These are phyloP conservation scores for Diaporthe humulicola DNA, from an alignment of 2,329 filamentous ascomycete species.

Conservation along the genomic window DNA sequence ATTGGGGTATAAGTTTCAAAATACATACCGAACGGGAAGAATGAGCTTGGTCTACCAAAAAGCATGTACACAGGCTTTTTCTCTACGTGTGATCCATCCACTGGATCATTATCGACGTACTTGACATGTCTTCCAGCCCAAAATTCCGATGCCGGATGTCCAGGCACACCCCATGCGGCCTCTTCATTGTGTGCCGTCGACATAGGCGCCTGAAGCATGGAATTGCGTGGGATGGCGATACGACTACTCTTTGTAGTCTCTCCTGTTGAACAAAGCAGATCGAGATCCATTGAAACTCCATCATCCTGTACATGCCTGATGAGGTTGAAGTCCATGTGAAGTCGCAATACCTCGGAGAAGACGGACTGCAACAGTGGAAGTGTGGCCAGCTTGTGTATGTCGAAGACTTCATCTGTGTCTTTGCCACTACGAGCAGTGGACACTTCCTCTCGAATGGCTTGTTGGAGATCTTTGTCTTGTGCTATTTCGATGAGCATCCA, in stretches of 20 bases:
- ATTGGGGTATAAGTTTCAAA: background rate
- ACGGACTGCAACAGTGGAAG: constrained; percentile 47
- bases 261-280: background rate
- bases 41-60: constrained; percentile 14
- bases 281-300: constrained; percentile 40
- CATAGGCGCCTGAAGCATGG: constrained; percentile 44
- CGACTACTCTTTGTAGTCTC: background rate
- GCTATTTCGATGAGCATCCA: constrained; percentile 42
- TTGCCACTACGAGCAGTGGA: background rate
- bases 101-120: background rate
- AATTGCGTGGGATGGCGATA: constrained; percentile 32
- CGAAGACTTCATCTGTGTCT: constrained; percentile 32
- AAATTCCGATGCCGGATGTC: constrained; percentile 38
- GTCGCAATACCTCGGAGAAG: constrained; percentile 45
- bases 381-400: constrained; percentile 41
- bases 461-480: constrained; percentile 34
- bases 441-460: constrained; percentile 36
- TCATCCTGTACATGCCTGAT: constrained; percentile 43
- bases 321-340: constrained; percentile 45
- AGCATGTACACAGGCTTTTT: constrained; percentile 15
- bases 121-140: constrained; percentile 39
- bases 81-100: background rate
- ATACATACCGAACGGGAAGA: constrained; percentile 34
- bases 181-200: constrained; percentile 43
- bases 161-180: constrained; percentile 28